These are phyloP conservation scores for Fusarium dlaminii DNA, from an alignment of 2,329 filamentous ascomycete genomes.

Conservation along the genomic window DNA sequence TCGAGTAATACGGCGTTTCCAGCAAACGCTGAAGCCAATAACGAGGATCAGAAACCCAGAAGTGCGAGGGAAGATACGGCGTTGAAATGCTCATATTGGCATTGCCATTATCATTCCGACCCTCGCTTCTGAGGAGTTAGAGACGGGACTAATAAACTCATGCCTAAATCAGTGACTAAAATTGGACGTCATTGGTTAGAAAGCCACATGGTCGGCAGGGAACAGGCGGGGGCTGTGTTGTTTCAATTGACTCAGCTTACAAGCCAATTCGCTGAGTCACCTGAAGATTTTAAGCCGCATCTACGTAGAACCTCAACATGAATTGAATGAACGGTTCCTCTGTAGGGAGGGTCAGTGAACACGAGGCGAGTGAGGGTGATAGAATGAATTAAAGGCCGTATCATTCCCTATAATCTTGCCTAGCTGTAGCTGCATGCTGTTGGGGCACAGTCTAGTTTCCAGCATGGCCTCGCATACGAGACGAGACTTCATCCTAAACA, in stretches of 20 bases:
- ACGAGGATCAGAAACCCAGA: background rate
- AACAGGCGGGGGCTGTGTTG: background rate
- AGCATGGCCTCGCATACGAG: background rate
- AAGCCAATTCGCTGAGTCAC: background rate
- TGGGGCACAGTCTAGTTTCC: conserved; percentile 11
- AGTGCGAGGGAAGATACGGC: background rate
- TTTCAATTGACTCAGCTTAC: background rate
- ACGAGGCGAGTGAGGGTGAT: background rate
- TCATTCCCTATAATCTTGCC: background rate
- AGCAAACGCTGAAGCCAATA: background rate
- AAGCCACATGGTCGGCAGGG: background rate
- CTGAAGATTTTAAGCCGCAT: background rate
- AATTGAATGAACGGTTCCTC: background rate
- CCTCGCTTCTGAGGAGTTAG: background rate
- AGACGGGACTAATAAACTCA: background rate
- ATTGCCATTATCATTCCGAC: background rate
- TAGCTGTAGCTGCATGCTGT: background rate
- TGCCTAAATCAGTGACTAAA: background rate
- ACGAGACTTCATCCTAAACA: background rate
- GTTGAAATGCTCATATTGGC: conserved; percentile 7
- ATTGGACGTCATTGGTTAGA: background rate
- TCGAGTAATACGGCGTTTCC: background rate
- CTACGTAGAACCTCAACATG: background rate
- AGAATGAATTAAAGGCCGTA: background rate
- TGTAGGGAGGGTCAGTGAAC: background rate